Conservation (phyloP, 345 rosid species). For the Acer saccharum region DNA sequence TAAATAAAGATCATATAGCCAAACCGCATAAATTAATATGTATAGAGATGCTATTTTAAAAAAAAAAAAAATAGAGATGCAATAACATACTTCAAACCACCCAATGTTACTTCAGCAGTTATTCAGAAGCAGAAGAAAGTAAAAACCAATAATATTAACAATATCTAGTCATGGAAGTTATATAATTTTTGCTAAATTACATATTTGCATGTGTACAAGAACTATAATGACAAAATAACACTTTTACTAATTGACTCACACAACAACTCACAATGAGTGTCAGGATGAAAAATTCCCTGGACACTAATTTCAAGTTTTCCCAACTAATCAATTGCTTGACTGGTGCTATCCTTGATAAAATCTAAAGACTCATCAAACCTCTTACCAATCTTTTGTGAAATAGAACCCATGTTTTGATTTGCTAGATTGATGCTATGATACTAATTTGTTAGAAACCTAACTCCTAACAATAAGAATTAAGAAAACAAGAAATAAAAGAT, state of each 20-base stretch:
- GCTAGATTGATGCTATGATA: background rate
- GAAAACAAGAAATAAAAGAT: background rate
- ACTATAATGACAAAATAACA: background rate
- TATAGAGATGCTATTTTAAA: no score
- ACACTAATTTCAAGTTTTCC: no score
- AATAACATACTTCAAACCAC: background rate
- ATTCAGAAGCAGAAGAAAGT: background rate
- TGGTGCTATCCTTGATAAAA: no score
- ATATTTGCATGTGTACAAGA: background rate
- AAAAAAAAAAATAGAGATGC: background rate
- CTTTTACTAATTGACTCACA: background rate
- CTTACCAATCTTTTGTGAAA: background rate
- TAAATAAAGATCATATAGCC: background rate
- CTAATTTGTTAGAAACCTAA: background rate
- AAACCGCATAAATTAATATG: background rate
- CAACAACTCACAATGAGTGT: no score
- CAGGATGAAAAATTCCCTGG: no score
- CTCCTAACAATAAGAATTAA: background rate
- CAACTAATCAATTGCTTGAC: no score
- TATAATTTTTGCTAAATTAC: background rate
- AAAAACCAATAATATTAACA: background rate
- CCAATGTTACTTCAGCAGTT: background rate
- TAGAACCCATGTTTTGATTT: background rate
- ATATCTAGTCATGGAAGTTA: background rate
- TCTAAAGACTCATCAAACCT: no score